Evolutionary conservation across 2,329 filamentous ascomycete species (phyloP), one percentile per base, ranked within the genome.

Genomic region (Microdochium paspali): DNA sequence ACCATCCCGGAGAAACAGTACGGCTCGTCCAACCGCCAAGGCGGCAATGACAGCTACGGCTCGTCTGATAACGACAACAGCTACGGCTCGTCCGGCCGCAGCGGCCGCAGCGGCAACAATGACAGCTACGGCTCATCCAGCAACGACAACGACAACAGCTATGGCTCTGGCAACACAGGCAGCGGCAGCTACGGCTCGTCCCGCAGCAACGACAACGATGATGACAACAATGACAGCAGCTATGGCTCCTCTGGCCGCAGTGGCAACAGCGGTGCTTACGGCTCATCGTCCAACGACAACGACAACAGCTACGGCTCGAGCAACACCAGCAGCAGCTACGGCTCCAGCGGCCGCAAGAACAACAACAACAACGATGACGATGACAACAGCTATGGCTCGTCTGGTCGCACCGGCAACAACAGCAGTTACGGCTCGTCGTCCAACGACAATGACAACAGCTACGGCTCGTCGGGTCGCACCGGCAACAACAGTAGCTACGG

Each of bases 231-330:
- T 24, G 47, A 50, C 31, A 39, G 48, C 43, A 46, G 45, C 12
- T 52, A 56, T 46, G 53, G 54, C 24, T 53, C 51, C 25, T 48
- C 5, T 10, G 23, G 26, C 42, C 24, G 7, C 15, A 43, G 6
- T 3, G 47, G 53, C 45, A 52, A 24, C 44, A n/a, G n/a, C n/a
- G n/a, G 20, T 31, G 10, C 30, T 10, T 58, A 56, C 25, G 53
- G 55, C 24, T 61, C 60, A n/a, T n/a, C n/a, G n/a, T n/a, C n/a
- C 55, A 54, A 50, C 18, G 45, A 58, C 51, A 49, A 49, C 45
- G 42, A 43, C 15, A 28, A 45, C 24, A 43, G 26, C 28, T 50
- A 46, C 31, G 48, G 48, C 21, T 49, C 47, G 21, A 42, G 47
- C 26, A 26, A 24, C 12, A 46, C 39, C 44, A 46, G 46, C 35